phyloP scores from a whole-genome alignment of 192 early-diverging fungal species.

The Rhizoclosmatium globosum region DNA sequence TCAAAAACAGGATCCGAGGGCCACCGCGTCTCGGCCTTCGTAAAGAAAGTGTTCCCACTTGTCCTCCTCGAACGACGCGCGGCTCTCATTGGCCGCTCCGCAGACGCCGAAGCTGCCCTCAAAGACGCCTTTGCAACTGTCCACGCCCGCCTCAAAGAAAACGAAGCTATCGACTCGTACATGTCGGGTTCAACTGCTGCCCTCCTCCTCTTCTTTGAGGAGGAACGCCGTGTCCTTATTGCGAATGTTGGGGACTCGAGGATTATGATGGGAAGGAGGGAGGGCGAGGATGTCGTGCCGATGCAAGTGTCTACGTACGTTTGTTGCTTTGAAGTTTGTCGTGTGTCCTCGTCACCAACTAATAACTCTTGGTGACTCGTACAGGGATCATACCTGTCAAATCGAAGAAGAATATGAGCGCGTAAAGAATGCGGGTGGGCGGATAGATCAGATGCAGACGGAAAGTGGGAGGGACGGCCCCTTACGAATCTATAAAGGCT shows the following conservation, averaged over 20 bases:
- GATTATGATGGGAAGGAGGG: slow-evolving; percentile 43
- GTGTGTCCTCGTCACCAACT: neutral
- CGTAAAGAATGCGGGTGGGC: slow-evolving; percentile 43
- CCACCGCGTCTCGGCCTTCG: slow-evolving; percentile 42
- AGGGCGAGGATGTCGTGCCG: slow-evolving; percentile 10
- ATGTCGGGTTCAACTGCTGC: slow-evolving; percentile 62
- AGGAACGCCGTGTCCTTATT: slow-evolving; percentile 40
- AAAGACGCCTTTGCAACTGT: slow-evolving; percentile 44
- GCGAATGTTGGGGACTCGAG: slow-evolving; percentile 59
- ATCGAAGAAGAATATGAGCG: slow-evolving; percentile 43
- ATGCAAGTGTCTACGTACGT: slow-evolving; percentile 50
- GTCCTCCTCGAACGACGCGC: slow-evolving; percentile 27
- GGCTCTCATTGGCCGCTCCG: neutral
- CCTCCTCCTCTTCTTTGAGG: slow-evolving; percentile 41
- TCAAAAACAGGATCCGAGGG: slow-evolving; percentile 49
- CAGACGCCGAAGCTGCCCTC: slow-evolving; percentile 46
- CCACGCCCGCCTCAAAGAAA: slow-evolving; percentile 39
- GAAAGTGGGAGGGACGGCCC: slow-evolving; percentile 46
- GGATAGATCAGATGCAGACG: slow-evolving; percentile 51
- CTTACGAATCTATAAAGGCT: slow-evolving; percentile 65
- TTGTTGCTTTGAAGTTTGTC: neutral
- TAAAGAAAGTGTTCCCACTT: slow-evolving; percentile 38
- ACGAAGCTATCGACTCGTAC: slow-evolving; percentile 55
- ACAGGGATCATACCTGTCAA: slow-evolving; percentile 56
- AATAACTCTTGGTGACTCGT: neutral